Percentiles rank a stretch among this genome's conserved stretches.
These are phyloP conservation scores for Sanghuangporus sanghuang DNA, from an alignment of 1,284 basidiomycete genomes.

Conservation along the genomic window DNA sequence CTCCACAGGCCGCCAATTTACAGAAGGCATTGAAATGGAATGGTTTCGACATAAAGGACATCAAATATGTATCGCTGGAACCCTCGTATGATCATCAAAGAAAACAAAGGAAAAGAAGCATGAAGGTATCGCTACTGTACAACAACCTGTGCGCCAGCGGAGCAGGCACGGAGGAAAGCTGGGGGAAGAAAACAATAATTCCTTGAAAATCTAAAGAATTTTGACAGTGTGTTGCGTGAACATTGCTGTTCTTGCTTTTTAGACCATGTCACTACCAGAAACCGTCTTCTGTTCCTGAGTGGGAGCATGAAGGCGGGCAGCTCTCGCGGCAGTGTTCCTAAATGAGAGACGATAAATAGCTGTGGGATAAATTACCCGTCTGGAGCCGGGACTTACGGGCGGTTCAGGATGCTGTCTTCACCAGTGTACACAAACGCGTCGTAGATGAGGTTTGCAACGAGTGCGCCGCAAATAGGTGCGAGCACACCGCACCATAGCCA, in stretches of 20 bases:
- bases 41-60: background rate
- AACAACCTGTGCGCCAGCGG: background rate
- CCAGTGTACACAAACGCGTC: constrained; percentile 33
- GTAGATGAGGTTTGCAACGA: constrained; percentile 31
- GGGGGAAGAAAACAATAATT: background rate
- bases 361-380: background rate
- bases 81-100: background rate
- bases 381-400: constrained; percentile 4
- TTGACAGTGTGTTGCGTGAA: background rate
- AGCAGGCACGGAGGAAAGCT: background rate
- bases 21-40: background rate
- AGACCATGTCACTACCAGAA: background rate
- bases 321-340: background rate
- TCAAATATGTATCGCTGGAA: background rate
- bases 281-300: background rate
- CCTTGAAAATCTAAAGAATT: background rate
- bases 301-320: background rate
- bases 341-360: background rate
- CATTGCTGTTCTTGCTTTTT: background rate
- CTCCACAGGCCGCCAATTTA: background rate
- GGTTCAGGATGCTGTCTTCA: constrained; percentile 24
- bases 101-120: background rate
- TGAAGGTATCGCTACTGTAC: background rate
- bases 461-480: constrained; percentile 31
- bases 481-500: constrained; percentile 46